These are phyloP conservation scores for Hyphodiscus hymeniophilus DNA, from an alignment of 495 filamentous ascomycete genomes.

Conservation along the genomic window DNA sequence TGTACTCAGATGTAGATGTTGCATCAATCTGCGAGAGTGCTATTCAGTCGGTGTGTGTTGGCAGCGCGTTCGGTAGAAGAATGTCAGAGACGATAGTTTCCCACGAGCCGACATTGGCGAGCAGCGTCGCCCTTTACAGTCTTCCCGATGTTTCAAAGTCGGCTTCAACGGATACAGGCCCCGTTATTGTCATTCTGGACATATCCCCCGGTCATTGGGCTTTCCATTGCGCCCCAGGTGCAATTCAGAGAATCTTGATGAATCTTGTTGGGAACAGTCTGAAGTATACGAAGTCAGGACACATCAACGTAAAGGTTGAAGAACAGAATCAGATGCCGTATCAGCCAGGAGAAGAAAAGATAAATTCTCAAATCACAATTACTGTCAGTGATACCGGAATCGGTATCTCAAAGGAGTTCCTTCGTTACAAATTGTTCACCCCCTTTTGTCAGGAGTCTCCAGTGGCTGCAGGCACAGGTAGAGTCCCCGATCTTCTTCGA, in stretches of 20 bases:
- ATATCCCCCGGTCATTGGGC: conserved; percentile 36
- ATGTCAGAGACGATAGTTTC: not conserved
- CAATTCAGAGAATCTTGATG: conserved; percentile 64
- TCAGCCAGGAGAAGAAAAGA: not conserved
- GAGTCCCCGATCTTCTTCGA: not conserved
- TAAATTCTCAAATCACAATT: not conserved
- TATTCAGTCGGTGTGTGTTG: not conserved
- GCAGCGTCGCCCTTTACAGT: not conserved
- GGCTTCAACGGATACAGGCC: not conserved
- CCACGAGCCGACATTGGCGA: too few relatives aligned
- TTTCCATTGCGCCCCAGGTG: conserved; percentile 32
- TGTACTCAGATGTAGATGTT: not conserved
- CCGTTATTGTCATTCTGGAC: conserved; percentile 52
- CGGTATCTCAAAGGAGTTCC: conserved; percentile 58
- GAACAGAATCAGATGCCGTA: too few relatives aligned
- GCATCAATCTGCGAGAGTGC: not conserved
- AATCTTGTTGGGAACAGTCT: conserved; percentile 74
- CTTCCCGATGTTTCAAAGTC: not conserved
- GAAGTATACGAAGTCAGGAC: conserved; percentile 62
- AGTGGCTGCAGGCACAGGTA: conserved; percentile 52
- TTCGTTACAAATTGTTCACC: conserved; percentile 52
- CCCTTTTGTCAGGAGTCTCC: conserved; percentile 63
- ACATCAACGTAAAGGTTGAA: conserved; percentile 33
- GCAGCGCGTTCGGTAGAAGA: not conserved
- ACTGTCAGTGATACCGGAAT: not conserved